Base-by-base conservation (phyloP, 768 basidiomycete genomes). In the Piloderma croceum region DNA sequence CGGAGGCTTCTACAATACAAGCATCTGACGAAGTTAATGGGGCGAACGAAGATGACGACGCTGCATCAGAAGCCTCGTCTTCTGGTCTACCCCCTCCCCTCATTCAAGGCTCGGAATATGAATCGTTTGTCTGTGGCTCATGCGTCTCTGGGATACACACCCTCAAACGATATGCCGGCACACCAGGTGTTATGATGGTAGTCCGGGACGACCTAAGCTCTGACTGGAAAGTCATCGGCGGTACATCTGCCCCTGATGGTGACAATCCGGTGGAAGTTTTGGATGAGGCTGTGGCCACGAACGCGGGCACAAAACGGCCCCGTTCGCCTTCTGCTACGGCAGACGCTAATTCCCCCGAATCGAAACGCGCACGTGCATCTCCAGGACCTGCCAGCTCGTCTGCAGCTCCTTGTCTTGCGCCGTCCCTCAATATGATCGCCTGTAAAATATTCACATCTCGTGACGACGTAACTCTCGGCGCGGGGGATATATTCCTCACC, bases 401-500 rank as follows among this genome's bases (percentile, higher is more conserved):
- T 23, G 35, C 54, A 20, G 37, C 49, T 9, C 29, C 42, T 15
- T 90, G 87, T 58, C 57, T 77, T 13, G 79, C 79, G 17, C 85
- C 84, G 31, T 51, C 67, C 9, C 54, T 61, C 22, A 74, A 77
- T 48, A 45, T 56, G 9, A 25, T 65, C 19, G 78, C 74, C 5
- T 71, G 73, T 49, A 55, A 47, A 17, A 64, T 84, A 22, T 59
- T 78, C 20, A 44, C 49, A n/a, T 44, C 52, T 40, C 49, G 44
- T 36, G 38, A 49, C 23, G 40, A 55, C 15, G 45, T 46, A 19
- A 51, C 44, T 9, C 54, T 77, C 12, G 77, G 84, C 20, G 63
- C 72, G 3, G 85, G 86, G 1, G 89, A 90, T 50, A 55, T 89
- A 22, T 90, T 90, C 59, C 64, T 90, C 34, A 77, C 76, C 0